Conservation (phyloP, 1,139 yeast genomes). For the Hemisphaericaspora xylanilytica region DNA sequence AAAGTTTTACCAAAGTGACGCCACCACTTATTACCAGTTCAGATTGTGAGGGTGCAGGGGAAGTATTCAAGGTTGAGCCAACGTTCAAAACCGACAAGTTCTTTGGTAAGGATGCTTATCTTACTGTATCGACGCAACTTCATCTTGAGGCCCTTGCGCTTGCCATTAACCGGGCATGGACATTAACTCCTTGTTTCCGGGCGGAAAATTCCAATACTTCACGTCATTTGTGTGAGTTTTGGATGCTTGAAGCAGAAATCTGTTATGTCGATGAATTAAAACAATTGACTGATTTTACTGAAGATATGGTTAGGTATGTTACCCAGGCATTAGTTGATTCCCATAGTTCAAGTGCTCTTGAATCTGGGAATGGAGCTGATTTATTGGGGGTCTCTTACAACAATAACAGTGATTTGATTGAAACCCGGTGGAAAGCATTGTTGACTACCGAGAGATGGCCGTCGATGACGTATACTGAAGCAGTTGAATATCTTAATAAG, state of each 20-base stretch:
- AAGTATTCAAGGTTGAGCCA: conserved; percentile 59
- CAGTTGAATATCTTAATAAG: conserved; percentile 49
- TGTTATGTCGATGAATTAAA: conserved; percentile 58
- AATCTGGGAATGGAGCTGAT: conserved; percentile 34
- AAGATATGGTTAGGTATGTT: conserved; percentile 61
- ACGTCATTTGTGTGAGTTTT: conserved; percentile 89
- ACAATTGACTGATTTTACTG: conserved; percentile 66
- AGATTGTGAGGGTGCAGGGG: conserved; percentile 99
- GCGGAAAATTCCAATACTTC: conserved; percentile 92
- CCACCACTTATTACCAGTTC: conserved; percentile 88
- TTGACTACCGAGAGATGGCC: conserved; percentile 54
- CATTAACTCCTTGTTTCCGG: conserved; percentile 86
- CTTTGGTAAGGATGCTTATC: conserved; percentile 64
- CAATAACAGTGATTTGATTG: conserved; percentile 27
- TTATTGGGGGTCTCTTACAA: conserved; percentile 40
- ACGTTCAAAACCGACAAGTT: conserved; percentile 31
- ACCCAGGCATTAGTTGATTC: conserved; percentile 32
- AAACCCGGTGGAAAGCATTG: conserved; percentile 34
- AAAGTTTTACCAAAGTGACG: conserved; percentile 65
- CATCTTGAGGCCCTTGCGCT: conserved; percentile 82
- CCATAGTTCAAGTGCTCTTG: conserved; percentile 2
- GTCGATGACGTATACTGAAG: conserved; percentile 70
- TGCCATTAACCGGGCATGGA: conserved; percentile 82
- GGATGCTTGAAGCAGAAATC: conserved; percentile 96
- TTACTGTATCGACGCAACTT: conserved; percentile 90